These are phyloP conservation scores for Eucalyptus victrix DNA, from an alignment of 345 rosid genomes.

Conservation along the genomic window DNA sequence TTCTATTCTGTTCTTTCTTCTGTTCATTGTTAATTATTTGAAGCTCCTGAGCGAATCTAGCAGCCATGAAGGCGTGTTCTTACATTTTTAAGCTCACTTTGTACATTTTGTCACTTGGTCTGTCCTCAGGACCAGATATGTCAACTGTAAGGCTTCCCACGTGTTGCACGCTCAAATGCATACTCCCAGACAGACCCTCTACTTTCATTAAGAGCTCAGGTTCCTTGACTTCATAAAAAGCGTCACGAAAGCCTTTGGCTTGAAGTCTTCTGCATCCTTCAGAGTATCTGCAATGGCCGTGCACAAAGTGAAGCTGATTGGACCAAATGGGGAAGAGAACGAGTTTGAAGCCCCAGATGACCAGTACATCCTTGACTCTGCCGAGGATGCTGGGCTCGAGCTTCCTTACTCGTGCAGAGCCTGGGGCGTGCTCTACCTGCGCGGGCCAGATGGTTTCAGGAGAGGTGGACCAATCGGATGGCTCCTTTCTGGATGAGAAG, in stretches of 20 bases:
- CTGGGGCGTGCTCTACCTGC: constrained; percentile 44
- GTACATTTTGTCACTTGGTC: neutral
- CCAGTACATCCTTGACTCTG: constrained; percentile 36
- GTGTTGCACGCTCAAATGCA: neutral
- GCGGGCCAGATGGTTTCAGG: constrained; percentile 36
- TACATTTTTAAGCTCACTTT: neutral
- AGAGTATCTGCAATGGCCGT: constrained; percentile 19
- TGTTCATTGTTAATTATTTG: neutral
- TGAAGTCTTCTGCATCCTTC: constrained; percentile 25
- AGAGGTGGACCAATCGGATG: constrained; percentile 43
- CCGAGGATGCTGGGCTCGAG: constrained; percentile 39
- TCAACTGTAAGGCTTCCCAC: constrained; percentile 18
- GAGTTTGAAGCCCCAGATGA: constrained; percentile 45
- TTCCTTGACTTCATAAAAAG: constrained; percentile 10
- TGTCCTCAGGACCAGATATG: constrained; percentile 12
- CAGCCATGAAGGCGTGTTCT: neutral
- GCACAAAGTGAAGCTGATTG: constrained; percentile 36
- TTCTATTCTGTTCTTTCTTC: neutral
- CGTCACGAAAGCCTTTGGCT: constrained; percentile 11
- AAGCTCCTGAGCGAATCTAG: neutral
- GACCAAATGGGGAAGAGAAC: constrained; percentile 29
- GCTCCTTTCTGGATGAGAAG: constrained; percentile 42
- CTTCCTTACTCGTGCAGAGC: constrained; percentile 61
- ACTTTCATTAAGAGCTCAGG: neutral
- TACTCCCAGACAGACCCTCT: neutral